phyloP scores from a whole-genome alignment of 352 stramenopile genomes.

The Globisporangium spinosum region DNA sequence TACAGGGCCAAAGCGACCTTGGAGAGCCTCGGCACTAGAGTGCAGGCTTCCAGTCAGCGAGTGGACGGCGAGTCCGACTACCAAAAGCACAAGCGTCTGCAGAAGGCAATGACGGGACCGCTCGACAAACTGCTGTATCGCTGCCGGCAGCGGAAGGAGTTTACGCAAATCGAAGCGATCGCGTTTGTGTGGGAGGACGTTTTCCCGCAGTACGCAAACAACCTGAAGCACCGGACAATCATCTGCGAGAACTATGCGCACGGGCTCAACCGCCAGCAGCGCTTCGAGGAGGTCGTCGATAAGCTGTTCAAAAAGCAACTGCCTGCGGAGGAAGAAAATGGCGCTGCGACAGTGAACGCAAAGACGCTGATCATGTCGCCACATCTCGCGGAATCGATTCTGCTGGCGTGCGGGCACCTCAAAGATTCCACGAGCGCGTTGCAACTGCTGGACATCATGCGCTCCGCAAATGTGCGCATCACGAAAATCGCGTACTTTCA shows the following conservation, averaged over 20 bases:
- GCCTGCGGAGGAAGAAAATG: neutral
- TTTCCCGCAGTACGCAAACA: conserved; percentile 45
- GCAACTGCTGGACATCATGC: conserved; percentile 35
- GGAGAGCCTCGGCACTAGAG: conserved; percentile 6
- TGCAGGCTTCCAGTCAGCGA: conserved; percentile 4
- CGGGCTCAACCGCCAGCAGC: conserved; percentile 44
- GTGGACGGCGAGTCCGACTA: conserved; percentile 26
- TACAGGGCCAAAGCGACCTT: conserved; percentile 19
- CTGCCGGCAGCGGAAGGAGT: conserved; percentile 32
- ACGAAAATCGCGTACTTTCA: conserved; percentile 61
- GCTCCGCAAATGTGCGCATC: conserved; percentile 27
- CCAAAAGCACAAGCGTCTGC: conserved; percentile 34
- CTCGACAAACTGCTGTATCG: conserved; percentile 43
- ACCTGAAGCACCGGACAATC: conserved; percentile 39
- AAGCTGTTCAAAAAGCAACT: conserved; percentile 32
- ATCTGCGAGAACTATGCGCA: conserved; percentile 54
- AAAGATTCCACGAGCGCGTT: conserved; percentile 29
- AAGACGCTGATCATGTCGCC: conserved; percentile 34
- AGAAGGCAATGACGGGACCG: conserved; percentile 48
- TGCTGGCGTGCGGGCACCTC: conserved; percentile 49
- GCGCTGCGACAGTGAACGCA: neutral
- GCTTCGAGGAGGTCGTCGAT: conserved; percentile 53
- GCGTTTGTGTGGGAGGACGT: conserved; percentile 42
- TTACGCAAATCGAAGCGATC: conserved; percentile 46
- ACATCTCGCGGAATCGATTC: conserved; percentile 42